A percentile compares a stretch with the other conserved stretches of the same genome.
Evolutionary conservation across 208 protist species (phyloP).

Genomic region (Angomonas ambiguus): DNA sequence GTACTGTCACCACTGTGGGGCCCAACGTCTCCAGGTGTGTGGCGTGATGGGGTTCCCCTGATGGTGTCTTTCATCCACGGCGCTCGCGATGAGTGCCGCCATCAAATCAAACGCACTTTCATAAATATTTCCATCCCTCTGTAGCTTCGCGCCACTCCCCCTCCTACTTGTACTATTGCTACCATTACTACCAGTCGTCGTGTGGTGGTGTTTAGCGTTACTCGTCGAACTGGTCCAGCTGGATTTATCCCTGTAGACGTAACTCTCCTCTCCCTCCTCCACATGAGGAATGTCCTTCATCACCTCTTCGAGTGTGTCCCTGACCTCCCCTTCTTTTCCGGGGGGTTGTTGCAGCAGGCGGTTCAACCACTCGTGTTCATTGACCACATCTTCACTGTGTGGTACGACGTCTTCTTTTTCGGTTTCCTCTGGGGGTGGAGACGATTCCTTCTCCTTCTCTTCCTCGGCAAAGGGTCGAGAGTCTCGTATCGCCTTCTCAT

Average conservation of each 20-base stretch:
- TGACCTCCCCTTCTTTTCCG: neutral
- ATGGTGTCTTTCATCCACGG: constrained; percentile 41
- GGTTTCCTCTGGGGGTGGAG: neutral
- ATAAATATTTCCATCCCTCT: too few species aligned
- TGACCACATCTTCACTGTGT: neutral
- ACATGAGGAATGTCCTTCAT: too few species aligned
- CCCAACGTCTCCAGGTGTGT: constrained; percentile 63
- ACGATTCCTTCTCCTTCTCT: neutral
- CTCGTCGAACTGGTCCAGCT: too few species aligned
- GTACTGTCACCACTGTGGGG: constrained; percentile 61
- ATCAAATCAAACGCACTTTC: constrained; percentile 39
- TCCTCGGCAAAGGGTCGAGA: neutral
- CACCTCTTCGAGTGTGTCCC: neutral
- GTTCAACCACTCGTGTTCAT: neutral
- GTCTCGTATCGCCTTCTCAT: neutral
- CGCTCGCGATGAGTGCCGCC: constrained; percentile 38
- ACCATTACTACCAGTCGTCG: too few species aligned
- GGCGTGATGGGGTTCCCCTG: constrained; percentile 35
- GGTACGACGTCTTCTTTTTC: neutral
- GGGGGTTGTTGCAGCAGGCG: neutral
- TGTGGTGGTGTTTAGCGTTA: neutral
- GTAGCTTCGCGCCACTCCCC: too few species aligned
- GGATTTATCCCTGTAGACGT: neutral
- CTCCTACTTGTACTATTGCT: too few species aligned
- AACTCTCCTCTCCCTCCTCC: neutral